A percentile compares a stretch with the other conserved stretches of the same genome.
Conservation (phyloP, 495 filamentous ascomycete species). For the Tuber brumale region DNA sequence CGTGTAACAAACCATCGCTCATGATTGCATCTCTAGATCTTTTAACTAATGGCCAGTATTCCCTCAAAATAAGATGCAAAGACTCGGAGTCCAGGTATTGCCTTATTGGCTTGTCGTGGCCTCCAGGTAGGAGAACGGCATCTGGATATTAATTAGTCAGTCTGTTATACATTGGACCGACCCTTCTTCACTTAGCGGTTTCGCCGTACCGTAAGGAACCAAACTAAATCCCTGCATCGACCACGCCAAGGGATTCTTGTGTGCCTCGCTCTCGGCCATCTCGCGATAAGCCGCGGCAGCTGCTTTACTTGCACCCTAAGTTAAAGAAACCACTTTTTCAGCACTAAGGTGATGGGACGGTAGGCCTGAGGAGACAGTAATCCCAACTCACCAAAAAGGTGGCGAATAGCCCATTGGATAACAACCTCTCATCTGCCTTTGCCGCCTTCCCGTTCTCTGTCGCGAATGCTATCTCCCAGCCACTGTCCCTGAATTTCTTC, state of each 20-base stretch:
- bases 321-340: background rate
- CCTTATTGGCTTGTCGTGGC: conserved; percentile 35
- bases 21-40: background rate
- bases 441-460: conserved; percentile 27
- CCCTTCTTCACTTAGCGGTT: background rate
- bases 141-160: conserved; percentile 11
- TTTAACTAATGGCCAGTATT: conserved; percentile 17
- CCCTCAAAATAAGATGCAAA: conserved; percentile 18
- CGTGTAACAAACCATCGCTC: conserved; percentile 6
- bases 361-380: background rate
- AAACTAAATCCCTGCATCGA: conserved; percentile 20
- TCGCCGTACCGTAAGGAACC: conserved; percentile 22
- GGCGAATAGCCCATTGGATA: conserved; percentile 16
- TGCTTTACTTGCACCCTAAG: conserved; percentile 16
- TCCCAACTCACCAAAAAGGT: conserved; percentile 14
- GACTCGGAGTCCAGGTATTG: conserved; percentile 32
- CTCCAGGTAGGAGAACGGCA: conserved; percentile 22
- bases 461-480: conserved; percentile 26
- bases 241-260: conserved; percentile 20
- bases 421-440: conserved; percentile 21
- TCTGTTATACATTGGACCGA: background rate
- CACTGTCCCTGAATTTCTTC: conserved; percentile 20
- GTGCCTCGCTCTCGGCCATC: conserved; percentile 24
- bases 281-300: conserved; percentile 17
- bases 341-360: background rate